Conservation (phyloP, 805 yeast genomes). For the Starmerella roubikii region DNA sequence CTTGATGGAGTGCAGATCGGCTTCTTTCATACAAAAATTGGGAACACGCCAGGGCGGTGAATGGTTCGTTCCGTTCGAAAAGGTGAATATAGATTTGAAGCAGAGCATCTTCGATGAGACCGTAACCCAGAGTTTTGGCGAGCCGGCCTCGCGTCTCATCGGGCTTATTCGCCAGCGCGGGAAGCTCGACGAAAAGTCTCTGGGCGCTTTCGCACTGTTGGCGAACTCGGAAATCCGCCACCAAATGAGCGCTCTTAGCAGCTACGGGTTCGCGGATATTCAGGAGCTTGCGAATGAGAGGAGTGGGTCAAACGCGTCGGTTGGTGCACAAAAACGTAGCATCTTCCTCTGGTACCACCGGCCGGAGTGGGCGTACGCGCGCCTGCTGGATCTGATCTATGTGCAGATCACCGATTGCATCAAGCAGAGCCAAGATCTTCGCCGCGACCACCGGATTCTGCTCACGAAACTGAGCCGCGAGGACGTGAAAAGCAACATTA, state of each 20-base stretch:
- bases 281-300: constrained; percentile 93
- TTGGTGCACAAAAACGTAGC: constrained; percentile 36
- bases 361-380: constrained; percentile 36
- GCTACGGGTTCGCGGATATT: constrained; percentile 61
- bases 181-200: constrained; percentile 71
- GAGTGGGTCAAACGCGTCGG: constrained; percentile 46
- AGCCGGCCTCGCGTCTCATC: constrained; percentile 54
- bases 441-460: constrained; percentile 49
- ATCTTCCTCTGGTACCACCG: constrained; percentile 68
- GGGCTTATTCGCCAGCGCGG: constrained; percentile 60
- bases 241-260: constrained; percentile 50
- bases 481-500: constrained; percentile 76
- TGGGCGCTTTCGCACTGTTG: constrained; percentile 61
- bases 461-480: constrained; percentile 74
- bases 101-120: constrained; percentile 26
- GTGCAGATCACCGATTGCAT: constrained; percentile 36
- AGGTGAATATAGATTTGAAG: constrained; percentile 21
- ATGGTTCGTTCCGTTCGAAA: constrained; percentile 30
- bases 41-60: constrained; percentile 39
- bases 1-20: constrained; percentile 35
- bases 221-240: constrained; percentile 66
- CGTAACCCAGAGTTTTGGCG: constrained; percentile 26
- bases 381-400: constrained; percentile 37
- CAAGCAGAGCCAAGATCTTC: constrained; percentile 27
- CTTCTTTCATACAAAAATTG: constrained; percentile 48